phyloP scores from a whole-genome alignment of 1,139 yeast genomes.

The Groenewaldozyma sp. region DNA sequence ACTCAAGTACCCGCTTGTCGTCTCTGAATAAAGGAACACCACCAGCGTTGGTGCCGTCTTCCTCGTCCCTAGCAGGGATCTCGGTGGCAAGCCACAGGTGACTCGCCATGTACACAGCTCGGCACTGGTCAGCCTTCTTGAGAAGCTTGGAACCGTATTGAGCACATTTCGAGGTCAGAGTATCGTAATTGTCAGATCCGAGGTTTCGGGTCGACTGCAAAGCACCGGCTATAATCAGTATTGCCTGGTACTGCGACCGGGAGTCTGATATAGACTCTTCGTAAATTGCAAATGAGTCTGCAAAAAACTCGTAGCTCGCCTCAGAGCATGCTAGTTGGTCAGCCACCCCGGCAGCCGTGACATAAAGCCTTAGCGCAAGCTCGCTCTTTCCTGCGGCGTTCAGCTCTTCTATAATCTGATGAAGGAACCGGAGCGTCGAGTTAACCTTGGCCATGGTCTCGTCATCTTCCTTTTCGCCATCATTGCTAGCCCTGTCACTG shows the following conservation, averaged over 20 bases:
- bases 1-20: conserved; percentile 56
- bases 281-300: conserved; percentile 77
- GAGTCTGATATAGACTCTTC: conserved; percentile 73
- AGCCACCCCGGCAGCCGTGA: conserved; percentile 47
- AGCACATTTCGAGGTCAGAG: conserved; percentile 75
- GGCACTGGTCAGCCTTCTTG: conserved; percentile 90
- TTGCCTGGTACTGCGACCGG: conserved; percentile 46
- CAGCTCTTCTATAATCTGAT: conserved; percentile 64
- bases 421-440: conserved; percentile 59
- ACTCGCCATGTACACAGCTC: conserved; percentile 79
- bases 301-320: conserved; percentile 80
- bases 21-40: conserved; percentile 35
- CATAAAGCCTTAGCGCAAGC: conserved; percentile 40
- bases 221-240: conserved; percentile 51
- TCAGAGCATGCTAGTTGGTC: conserved; percentile 61
- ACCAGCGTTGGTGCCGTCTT: conserved; percentile 33
- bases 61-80: conserved; percentile 39
- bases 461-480: conserved; percentile 18
- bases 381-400: conserved; percentile 39
- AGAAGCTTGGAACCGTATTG: conserved; percentile 80
- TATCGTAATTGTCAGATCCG: conserved; percentile 56
- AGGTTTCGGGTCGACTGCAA: conserved; percentile 52
- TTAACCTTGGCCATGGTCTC: conserved; percentile 32
- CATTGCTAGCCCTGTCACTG: conserved; percentile 18
- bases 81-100: conserved; percentile 93